A percentile compares a stretch with the other conserved stretches of the same genome.
Conservation (phyloP, 805 yeast genomes). For the Ogataea pini region DNA sequence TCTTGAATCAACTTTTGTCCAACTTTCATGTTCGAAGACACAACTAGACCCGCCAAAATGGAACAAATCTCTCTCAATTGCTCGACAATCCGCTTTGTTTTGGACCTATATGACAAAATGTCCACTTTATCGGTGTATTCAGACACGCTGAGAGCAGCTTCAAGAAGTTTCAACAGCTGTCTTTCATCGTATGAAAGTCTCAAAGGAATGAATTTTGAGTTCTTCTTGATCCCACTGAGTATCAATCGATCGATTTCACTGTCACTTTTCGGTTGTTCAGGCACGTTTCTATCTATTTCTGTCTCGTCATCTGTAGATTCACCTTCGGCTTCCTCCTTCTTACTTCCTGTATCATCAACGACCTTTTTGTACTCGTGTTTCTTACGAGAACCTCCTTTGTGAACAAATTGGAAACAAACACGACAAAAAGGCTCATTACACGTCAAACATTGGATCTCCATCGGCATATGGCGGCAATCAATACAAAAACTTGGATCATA, state of each 20-base stretch:
- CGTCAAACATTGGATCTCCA: slow-evolving; percentile 57
- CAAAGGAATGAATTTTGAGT: slow-evolving; percentile 63
- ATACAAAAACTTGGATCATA: slow-evolving; percentile 51
- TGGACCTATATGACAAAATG: slow-evolving; percentile 63
- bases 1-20: slow-evolving; percentile 67
- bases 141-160: slow-evolving; percentile 76
- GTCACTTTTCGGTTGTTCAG: slow-evolving; percentile 22
- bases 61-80: slow-evolving; percentile 78
- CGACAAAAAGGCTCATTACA: slow-evolving; percentile 71
- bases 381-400: slow-evolving; percentile 65
- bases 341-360: slow-evolving; percentile 20
- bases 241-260: slow-evolving; percentile 20
- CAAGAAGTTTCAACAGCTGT: slow-evolving; percentile 62
- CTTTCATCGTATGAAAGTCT: slow-evolving; percentile 69
- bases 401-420: slow-evolving; percentile 68
- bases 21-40: slow-evolving; percentile 70
- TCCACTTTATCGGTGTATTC: slow-evolving; percentile 82
- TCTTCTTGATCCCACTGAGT: slow-evolving; percentile 42
- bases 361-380: slow-evolving; percentile 39
- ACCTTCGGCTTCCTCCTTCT: slow-evolving; percentile 21
- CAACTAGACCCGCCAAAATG: slow-evolving; percentile 73
- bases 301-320: slow-evolving; percentile 17
- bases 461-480: slow-evolving; percentile 75
- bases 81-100: slow-evolving; percentile 67
- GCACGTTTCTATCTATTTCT: slow-evolving; percentile 18